Conservation (phyloP, 1,139 yeast genomes). For the Torulaspora pretoriensis region DNA sequence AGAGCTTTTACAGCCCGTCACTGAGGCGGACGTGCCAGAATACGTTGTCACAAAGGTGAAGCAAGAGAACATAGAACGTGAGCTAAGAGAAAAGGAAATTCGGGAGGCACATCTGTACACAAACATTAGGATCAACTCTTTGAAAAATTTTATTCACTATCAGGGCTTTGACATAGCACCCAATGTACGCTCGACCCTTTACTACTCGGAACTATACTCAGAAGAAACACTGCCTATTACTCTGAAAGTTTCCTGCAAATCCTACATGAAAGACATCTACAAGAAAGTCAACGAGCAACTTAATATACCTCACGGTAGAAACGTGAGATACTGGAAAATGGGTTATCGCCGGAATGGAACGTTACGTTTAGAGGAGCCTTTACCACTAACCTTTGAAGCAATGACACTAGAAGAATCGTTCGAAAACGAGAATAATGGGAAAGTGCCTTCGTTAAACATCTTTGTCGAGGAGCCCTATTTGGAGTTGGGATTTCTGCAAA, state of each 20-base stretch:
- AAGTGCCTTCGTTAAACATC: conserved; percentile 25
- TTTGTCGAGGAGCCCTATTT: conserved; percentile 36
- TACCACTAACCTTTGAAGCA: conserved; percentile 41
- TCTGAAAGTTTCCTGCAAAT: conserved; percentile 56
- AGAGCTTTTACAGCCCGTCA: conserved; percentile 55
- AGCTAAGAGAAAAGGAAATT: conserved; percentile 53
- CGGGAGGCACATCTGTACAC: conserved; percentile 79
- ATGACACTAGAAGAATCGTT: conserved; percentile 45
- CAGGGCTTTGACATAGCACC: conserved; percentile 78
- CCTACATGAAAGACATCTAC: conserved; percentile 49
- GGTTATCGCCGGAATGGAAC: conserved; percentile 73
- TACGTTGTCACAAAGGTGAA: conserved; percentile 66
- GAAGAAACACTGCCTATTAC: conserved; percentile 48
- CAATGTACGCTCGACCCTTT: conserved; percentile 45
- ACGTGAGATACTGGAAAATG: conserved; percentile 61
- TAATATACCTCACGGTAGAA: conserved; percentile 38
- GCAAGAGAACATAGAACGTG: conserved; percentile 55
- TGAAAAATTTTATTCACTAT: conserved; percentile 51
- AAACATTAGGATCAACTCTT: conserved; percentile 53
- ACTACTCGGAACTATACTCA: conserved; percentile 46
- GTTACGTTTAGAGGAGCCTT: conserved; percentile 54
- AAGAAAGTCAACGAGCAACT: conserved; percentile 47
- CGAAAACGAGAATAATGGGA: conserved; percentile 32
- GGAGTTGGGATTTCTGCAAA: conserved; percentile 24
- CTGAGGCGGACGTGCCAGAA: conserved; percentile 59